Conservation (phyloP, 1,139 yeast species). For the Debaryomyces sp. region DNA sequence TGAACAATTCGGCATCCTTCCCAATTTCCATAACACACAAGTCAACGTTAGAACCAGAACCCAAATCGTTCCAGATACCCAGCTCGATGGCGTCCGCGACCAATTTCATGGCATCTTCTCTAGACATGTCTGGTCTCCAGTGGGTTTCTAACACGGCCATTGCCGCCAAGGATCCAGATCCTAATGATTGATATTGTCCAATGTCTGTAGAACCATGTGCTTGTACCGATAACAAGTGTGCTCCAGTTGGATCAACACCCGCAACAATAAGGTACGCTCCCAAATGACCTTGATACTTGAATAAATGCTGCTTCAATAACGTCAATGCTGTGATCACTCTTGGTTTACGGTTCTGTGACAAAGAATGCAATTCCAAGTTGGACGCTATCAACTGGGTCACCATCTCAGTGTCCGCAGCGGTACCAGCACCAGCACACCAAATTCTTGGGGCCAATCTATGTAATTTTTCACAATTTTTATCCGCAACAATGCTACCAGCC, state of each 20-base stretch:
- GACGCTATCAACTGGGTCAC: conserved; percentile 92
- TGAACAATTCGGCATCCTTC: conserved; percentile 76
- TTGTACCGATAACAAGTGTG: conserved; percentile 88
- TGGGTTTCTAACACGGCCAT: conserved; percentile 94
- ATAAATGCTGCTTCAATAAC: conserved; percentile 90
- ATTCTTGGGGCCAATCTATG: conserved; percentile 90
- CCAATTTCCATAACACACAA: conserved; percentile 95
- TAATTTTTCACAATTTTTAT: conserved; percentile 94
- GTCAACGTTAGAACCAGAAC: conserved; percentile 97
- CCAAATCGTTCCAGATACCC: conserved; percentile 98
- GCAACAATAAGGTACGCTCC: conserved; percentile 98
- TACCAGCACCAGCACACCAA: conserved; percentile 99
- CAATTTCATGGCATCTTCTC: conserved; percentile 85
- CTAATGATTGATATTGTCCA: conserved; percentile 88
- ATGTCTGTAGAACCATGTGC: conserved; percentile 98
- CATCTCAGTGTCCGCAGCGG: conserved; percentile 99
- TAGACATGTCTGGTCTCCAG: conserved; percentile 77
- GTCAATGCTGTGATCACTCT: conserved; percentile 94
- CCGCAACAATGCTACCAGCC: conserved; percentile 94
- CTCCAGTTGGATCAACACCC: conserved; percentile 95
- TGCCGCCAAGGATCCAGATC: conserved; percentile 98
- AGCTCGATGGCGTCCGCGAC: conserved; percentile 95
- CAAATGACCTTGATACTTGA: conserved; percentile 94
- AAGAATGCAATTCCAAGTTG: conserved; percentile 84
- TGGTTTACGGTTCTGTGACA: conserved; percentile 83